Base-by-base conservation (phyloP, 1,284 basidiomycete genomes). In the Ustilago esculenta region DNA sequence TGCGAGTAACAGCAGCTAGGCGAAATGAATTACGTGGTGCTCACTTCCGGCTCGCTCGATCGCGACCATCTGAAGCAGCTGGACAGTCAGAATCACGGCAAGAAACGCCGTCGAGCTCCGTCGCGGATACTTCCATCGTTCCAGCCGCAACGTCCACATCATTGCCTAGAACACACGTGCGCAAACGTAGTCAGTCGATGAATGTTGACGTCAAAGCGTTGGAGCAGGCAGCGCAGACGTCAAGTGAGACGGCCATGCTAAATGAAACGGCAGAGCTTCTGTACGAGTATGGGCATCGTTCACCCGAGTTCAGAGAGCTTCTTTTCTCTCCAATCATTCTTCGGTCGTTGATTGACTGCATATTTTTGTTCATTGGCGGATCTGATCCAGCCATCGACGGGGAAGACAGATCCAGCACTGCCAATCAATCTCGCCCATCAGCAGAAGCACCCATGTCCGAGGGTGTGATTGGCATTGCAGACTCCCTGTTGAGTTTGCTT, bases 271-370 rank as follows among this genome's bases (percentile, higher is more conserved):
- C 66, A 1, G 48, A 47, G 12, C 53, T 78, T 12, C 48, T 79
- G 21, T 46, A 60, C 17, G 34, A 24, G 1, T 72, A 78, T 27
- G 64, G 65, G 1, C 3, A 14, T 20, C 27, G 33, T 2, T 73
- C 66, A 12, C 10, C 34, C 6, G 49, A 68, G 3, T 61, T 65
- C 27, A 42, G 52, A 11, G 63, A 77, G 27, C 59, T 79, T 10
- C 52, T 80, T 20, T 75, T 79, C 45, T 67, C 76, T 21, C 73
- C 77, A 7, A 70, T 67, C 33, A 57, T 76, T 15, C 69, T 80
- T 20, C 65, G 76, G 8, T 46, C 51, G 8, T 24, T 80, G 24
- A 43, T 79, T 25, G 72, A 75, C 18, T 74, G 75, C 34, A 49
- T 78, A 18, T 65, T 59, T 17, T 45, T 60, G 2, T 51, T 56